Base-by-base conservation (phyloP, 2,329 filamentous ascomycete genomes). In the Chaetomiaceae sp. region DNA sequence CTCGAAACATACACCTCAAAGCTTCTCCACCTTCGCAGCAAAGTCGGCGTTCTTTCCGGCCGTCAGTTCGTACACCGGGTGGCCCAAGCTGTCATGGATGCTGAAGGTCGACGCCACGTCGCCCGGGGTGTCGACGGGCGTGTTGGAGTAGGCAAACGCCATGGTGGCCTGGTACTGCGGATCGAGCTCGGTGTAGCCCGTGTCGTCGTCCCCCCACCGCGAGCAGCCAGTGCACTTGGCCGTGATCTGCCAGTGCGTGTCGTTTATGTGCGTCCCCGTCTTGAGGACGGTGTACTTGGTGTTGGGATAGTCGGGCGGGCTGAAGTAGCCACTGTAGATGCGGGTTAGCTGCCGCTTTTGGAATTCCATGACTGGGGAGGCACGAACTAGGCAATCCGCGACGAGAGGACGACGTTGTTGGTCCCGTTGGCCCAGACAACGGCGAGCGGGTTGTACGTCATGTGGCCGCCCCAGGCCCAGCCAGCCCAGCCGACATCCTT, bases 391-490 rank as follows among this genome's bases (percentile, higher is more conserved):
- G 74, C 73, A 60, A 72, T 73, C 25, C 75, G 68, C 1, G 73
- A 70, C 0, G 73, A 74, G 12, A 71, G 64, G 2, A 74, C 69
- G 11, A 69, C 71, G 34, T 65, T 69, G 37, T 62, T 69, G 14
- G 63, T 68, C 22, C 70, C 73, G 59, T 73, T 75, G 34, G 66
- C 61, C 75, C 75, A 78, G 4, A 67, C 70, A 25, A 78, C 62
- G 4, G 72, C 69, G 2, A 78, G 64, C 2, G 75, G 75, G 54
- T 73, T 72, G 62, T 75, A 74, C 1, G 71, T 69, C 75, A 78
- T 78, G 31, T 69, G 69, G 4, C 74, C 75, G n/a, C 74, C 75
- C 75, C 75, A 78, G 14, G 75, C 70, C 20, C 77, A 65, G 2
- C 74, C 75, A 8, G 72, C 70, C 75, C 75, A 78, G 51, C 74